phyloP scores from a whole-genome alignment of 768 basidiomycete genomes.

The Pisolithus tinctorius region DNA sequence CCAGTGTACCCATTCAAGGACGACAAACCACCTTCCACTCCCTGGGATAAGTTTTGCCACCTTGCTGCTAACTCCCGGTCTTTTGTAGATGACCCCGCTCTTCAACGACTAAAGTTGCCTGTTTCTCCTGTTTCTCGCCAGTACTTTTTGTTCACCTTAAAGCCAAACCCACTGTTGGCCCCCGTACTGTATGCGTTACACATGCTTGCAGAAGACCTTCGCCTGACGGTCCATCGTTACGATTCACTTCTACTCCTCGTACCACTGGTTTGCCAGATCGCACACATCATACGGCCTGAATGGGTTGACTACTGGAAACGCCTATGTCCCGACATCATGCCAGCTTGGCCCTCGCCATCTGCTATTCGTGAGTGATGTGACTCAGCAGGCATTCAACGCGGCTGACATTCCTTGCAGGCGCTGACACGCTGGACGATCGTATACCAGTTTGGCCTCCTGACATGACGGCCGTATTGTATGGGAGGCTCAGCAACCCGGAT shows the following conservation, averaged over 20 bases:
- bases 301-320: slow-evolving; percentile 95
- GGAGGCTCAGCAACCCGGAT: slow-evolving; percentile 56
- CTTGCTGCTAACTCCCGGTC: slow-evolving; percentile 36
- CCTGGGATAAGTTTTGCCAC: slow-evolving; percentile 46
- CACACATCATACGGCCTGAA: slow-evolving; percentile 62
- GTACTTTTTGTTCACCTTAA: slow-evolving; percentile 18
- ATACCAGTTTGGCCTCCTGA: slow-evolving; percentile 77
- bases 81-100: slow-evolving; percentile 54
- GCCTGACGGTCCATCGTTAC: slow-evolving; percentile 51
- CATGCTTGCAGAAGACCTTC: slow-evolving; percentile 65
- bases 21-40: slow-evolving; percentile 10
- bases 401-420: slow-evolving; percentile 26
- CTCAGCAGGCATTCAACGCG: neutral
- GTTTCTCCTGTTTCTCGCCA: slow-evolving; percentile 19
- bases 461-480: slow-evolving; percentile 56
- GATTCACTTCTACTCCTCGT: slow-evolving; percentile 50
- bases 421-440: slow-evolving; percentile 54
- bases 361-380: slow-evolving; percentile 20
- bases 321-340: slow-evolving; percentile 55
- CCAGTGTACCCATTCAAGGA: slow-evolving; percentile 21
- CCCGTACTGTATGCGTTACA: slow-evolving; percentile 72
- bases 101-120: slow-evolving; percentile 40
- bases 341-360: slow-evolving; percentile 51
- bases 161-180: slow-evolving; percentile 42
- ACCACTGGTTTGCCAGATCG: slow-evolving; percentile 57